Conservation (phyloP, 192 early-diverging fungal species). For the Glomus cerebriforme region DNA sequence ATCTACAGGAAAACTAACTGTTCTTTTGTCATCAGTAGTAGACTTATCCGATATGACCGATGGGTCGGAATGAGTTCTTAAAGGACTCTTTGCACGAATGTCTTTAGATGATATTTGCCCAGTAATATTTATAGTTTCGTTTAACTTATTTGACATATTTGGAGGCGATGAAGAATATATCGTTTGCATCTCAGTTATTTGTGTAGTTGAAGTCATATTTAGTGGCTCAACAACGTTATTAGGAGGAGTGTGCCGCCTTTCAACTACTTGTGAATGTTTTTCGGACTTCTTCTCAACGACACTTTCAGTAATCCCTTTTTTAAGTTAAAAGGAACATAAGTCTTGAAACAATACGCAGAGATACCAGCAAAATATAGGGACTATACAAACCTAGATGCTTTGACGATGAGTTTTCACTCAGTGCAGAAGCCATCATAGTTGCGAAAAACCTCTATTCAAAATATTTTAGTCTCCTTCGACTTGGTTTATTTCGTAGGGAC, state of each 20-base stretch:
- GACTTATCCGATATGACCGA: too few species aligned
- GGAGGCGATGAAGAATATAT: not conserved
- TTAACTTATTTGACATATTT: not conserved
- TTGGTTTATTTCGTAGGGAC: not conserved
- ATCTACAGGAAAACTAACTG: constrained; percentile 17
- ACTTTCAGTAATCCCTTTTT: not conserved
- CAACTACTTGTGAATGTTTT: constrained; percentile 1
- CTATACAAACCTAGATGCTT: constrained; percentile 20
- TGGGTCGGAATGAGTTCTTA: not conserved
- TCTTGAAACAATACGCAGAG: not conserved
- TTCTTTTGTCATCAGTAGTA: constrained; percentile 11
- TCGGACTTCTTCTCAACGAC: constrained; percentile 1
- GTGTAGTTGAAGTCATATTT: not conserved
- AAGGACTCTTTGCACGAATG: not conserved
- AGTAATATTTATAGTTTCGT: not conserved
- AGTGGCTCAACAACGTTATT: constrained; percentile 29
- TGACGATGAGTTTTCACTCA: not conserved
- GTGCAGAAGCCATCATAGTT: constrained; percentile 22
- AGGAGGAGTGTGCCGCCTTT: constrained; percentile 19
- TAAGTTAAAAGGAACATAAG: not conserved
- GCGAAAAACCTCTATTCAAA: not conserved
- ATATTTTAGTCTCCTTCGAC: not conserved
- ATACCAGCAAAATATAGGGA: not conserved
- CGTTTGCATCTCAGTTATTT: not conserved
- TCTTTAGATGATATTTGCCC: not conserved